Evolutionary conservation across 73 alveolate genomes (phyloP), one percentile per base, ranked within the genome.

Genomic region (Tetrahymena thermophila): DNA sequence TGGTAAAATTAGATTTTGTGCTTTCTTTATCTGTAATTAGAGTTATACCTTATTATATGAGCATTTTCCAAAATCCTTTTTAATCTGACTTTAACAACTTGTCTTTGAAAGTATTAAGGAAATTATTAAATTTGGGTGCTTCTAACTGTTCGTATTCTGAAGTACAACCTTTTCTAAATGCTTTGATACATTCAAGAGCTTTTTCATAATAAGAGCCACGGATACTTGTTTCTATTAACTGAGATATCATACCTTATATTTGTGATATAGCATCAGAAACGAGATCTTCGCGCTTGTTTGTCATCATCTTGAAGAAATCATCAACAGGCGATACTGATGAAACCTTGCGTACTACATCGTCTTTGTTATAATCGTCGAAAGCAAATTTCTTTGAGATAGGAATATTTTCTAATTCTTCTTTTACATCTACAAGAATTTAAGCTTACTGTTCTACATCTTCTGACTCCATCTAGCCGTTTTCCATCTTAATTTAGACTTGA

Each of bases 301-400:
- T 97, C 9, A 98, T 96, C 99, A 99, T 98, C 94, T 98, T 98
- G 96, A 97, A 97, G 96, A 99, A 99, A 96, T 99, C 99, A 84
- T 97, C 98, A 25, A 99, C 97, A 9, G 99, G 99, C 31, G 98
- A 96, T 28, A 98, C 98, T n/a, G 98, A 96, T 37, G 98, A 93
- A 0, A 99, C 98, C 40, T 95, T 98, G 50, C 95, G 93, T 25
- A 96, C 95, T 7, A 94, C 96, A 15, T 97, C 98, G 71, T 97
- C 96, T 31, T 94, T 84, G 43, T 25, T 35, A 35, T 95, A 94
- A n/a, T 38, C 97, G 17, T 50, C 56, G 94, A 94, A 96, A 37
- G 95, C 96, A 21, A 43, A 58, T 31, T 96, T 93, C 93, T 94
- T 93, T 57, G 94, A 85, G 35, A 94, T 94, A 35, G 84, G 57